Evolutionary conservation across 345 rosid species (phyloP), one percentile per base, ranked within the genome.

Genomic region (Citropsis articulata): DNA sequence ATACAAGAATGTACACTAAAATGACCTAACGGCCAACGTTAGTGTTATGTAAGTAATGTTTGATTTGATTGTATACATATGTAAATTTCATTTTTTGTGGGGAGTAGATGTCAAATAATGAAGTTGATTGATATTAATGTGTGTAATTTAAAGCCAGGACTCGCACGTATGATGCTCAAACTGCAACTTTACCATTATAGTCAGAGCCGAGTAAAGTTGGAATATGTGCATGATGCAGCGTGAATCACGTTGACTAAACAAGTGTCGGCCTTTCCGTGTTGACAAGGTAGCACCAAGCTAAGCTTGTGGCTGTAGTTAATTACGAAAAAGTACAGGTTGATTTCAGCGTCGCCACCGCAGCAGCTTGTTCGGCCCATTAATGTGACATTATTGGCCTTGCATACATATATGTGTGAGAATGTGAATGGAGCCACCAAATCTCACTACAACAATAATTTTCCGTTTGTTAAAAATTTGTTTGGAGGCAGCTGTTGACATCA

Each of bases 191-290:
- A 13, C 14, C 18, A 45, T 45, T 13, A 3, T 13, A 63, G 67
- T 28, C 36, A 63, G 22, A 28, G 6, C 22, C 22, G 66, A 62
- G 31, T 62, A 12, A 30, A 25, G 12, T 45, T 22, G 42, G 12
- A 25, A 33, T 33, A 33, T 7, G 13, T 2, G 42, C n/a, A 0
- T 16, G 18, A 13, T 0, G 25, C 60, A 68, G 28, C 79, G 27
- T 77, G 79, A 56, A 77, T 56, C 74, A 57, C 73, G 73, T 57
- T 67, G 67, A 66, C 65, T n/a, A 13, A 16, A 56, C 22, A 19
- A 48, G 67, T 57, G 67, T 25, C 64, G 7, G 28, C 62, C 31
- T 48, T 22, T 65, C 8, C 65, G 53, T 76, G 78, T 76, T 66
- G 72, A 66, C 65, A 55, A 24, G 6, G 0, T 2, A 42, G 50